phyloP scores from a whole-genome alignment of 2,329 filamentous ascomycete species.

The Stachybotrys echinatus region DNA sequence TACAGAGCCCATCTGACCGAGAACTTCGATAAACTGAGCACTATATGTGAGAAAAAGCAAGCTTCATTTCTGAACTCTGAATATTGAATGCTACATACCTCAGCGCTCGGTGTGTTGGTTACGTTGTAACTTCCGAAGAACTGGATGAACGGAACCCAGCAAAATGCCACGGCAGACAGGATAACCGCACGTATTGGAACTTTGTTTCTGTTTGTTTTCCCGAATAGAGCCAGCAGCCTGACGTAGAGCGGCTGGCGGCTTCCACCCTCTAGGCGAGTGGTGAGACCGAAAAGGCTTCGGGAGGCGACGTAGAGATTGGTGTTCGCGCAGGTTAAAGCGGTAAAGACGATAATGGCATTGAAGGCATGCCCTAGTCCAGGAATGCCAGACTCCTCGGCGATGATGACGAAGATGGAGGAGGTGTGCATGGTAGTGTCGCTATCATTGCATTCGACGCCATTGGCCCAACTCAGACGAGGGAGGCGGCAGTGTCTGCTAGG shows the following conservation, averaged over 20 bases:
- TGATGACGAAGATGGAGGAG: constrained; percentile 19
- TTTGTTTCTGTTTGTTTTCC: constrained; percentile 20
- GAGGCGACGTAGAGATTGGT: constrained; percentile 29
- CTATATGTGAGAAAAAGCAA: constrained; percentile 1
- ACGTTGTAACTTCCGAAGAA: constrained; percentile 12
- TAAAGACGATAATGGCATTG: constrained; percentile 26
- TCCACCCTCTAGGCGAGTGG: constrained; percentile 19
- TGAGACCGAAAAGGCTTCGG: constrained; percentile 24
- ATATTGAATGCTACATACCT: neutral
- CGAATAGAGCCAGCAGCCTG: constrained; percentile 21
- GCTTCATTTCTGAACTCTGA: neutral
- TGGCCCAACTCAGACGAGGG: constrained; percentile 17
- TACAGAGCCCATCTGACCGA: constrained; percentile 30
- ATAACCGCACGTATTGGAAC: constrained; percentile 32
- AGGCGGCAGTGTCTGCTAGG: constrained; percentile 12
- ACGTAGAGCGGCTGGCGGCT: constrained; percentile 15
- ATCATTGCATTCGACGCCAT: neutral
- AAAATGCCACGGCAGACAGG: constrained; percentile 29
- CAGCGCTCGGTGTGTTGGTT: neutral
- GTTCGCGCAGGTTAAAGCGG: constrained; percentile 23
- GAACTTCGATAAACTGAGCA: constrained; percentile 30
- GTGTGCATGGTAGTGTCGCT: constrained; percentile 1
- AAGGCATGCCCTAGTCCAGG: constrained; percentile 16
- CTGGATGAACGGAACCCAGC: constrained; percentile 36
- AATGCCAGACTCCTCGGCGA: constrained; percentile 12